Evolutionary conservation across 169 alveolate genomes (phyloP).

Genomic region (Eimeria acervulina): DNA sequence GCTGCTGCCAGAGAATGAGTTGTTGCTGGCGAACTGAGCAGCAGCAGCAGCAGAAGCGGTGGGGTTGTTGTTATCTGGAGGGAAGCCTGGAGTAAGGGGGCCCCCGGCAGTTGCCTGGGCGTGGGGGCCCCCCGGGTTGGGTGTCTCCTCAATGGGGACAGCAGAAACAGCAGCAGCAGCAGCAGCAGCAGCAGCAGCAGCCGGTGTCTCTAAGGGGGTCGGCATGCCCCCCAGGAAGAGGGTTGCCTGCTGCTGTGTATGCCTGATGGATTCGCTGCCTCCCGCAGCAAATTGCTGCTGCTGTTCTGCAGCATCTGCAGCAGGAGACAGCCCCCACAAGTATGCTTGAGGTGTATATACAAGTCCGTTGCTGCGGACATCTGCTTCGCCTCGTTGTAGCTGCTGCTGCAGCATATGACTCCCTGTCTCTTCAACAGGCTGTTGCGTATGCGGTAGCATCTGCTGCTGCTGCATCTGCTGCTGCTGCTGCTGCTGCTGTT

Average conservation of each 20-base stretch:
- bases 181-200: constrained; percentile 10
- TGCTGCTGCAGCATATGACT: neutral
- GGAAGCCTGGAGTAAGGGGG: neutral
- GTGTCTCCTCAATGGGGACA: neutral
- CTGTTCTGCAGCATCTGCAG: neutral
- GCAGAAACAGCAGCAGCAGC: neutral
- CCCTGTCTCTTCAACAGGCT: neutral
- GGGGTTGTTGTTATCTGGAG: neutral
- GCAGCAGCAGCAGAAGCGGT: constrained; percentile 1
- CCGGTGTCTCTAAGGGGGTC: neutral
- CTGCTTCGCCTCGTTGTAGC: constrained; percentile 7
- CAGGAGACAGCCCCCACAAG: constrained; percentile 17
- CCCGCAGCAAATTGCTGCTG: neutral
- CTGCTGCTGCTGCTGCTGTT: neutral
- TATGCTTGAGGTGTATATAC: neutral
- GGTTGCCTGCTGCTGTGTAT: constrained; percentile 1
- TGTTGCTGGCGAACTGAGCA: neutral
- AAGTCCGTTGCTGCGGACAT: neutral
- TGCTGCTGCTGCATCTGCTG: neutral
- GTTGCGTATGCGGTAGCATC: neutral
- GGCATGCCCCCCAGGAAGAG: neutral
- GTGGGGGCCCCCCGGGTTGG: neutral
- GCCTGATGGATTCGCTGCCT: neutral
- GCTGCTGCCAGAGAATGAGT: neutral
- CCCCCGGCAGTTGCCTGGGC: no score